A percentile compares a stretch with the other conserved stretches of the same genome.
Conservation (phyloP, 1,284 basidiomycete species). For the Ceratobasidium sp. region DNA sequence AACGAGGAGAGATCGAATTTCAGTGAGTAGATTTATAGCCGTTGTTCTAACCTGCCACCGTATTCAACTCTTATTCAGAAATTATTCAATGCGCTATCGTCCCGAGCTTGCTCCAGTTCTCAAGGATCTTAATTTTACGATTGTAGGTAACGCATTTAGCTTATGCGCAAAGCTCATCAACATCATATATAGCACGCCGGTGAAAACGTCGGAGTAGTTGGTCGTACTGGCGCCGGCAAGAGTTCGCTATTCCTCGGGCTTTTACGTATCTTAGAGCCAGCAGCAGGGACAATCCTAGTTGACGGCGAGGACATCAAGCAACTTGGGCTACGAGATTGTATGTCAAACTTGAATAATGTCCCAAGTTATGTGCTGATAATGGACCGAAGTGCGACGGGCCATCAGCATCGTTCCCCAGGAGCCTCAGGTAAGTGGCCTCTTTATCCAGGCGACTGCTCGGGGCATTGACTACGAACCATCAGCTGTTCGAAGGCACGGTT, state of each 20-base stretch:
- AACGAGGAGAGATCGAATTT: slow-evolving; percentile 81
- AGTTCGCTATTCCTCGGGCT: slow-evolving; percentile 77
- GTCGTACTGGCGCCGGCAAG: slow-evolving; percentile 94
- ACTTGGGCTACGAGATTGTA: slow-evolving; percentile 84
- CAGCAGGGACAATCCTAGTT: slow-evolving; percentile 81
- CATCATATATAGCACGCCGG: slow-evolving; percentile 54
- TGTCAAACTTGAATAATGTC: slow-evolving; percentile 52
- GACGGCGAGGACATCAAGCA: slow-evolving; percentile 87
- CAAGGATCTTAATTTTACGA: slow-evolving; percentile 76
- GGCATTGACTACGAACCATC: slow-evolving; percentile 58
- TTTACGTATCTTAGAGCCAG: slow-evolving; percentile 87
- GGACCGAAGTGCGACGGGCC: slow-evolving; percentile 69
- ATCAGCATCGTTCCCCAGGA: slow-evolving; percentile 92
- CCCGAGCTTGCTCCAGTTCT: slow-evolving; percentile 83
- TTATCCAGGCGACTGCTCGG: too few species aligned
- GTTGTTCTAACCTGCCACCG: neutral
- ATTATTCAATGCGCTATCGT: slow-evolving; percentile 87
- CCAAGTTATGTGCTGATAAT: slow-evolving; percentile 15
- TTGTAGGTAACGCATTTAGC: slow-evolving; percentile 61
- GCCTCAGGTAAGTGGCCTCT: slow-evolving; percentile 52
- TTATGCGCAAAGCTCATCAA: neutral
- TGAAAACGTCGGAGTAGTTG: slow-evolving; percentile 88
- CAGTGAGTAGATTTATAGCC: slow-evolving; percentile 60
- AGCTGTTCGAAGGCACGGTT: slow-evolving; percentile 88
- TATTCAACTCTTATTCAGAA: slow-evolving; percentile 57